phyloP scores from a whole-genome alignment of 1,284 basidiomycete species.

The Cryptococcus maquisensis region DNA sequence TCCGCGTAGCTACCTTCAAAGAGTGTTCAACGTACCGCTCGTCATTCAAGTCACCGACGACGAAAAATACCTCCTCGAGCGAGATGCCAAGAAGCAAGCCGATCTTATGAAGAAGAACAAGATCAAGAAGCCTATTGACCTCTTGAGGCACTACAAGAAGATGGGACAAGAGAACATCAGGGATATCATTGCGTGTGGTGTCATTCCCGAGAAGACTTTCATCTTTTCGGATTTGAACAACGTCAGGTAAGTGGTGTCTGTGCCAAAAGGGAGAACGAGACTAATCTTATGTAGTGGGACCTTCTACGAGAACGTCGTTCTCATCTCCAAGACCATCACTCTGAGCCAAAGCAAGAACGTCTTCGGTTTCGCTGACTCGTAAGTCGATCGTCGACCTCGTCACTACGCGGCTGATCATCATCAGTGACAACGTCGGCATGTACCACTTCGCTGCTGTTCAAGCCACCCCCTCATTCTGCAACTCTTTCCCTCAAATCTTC shows the following conservation, averaged over 20 bases:
- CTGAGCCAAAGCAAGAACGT: constrained; percentile 91
- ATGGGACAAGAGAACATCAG: constrained; percentile 84
- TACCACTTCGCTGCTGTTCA: constrained; percentile 97
- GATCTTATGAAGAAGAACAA: constrained; percentile 45
- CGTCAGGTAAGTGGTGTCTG: constrained; percentile 55
- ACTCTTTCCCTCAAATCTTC: constrained; percentile 98
- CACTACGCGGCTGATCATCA: neutral
- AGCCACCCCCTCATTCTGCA: constrained; percentile 94
- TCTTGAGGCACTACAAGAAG: constrained; percentile 75
- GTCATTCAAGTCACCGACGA: constrained; percentile 98
- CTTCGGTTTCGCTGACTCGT: constrained; percentile 95
- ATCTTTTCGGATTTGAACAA: constrained; percentile 93
- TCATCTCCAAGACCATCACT: constrained; percentile 88
- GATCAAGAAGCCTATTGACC: constrained; percentile 40
- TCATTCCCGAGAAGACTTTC: constrained; percentile 89
- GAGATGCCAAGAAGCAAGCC: constrained; percentile 56
- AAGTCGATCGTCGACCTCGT: constrained; percentile 43
- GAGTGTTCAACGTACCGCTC: constrained; percentile 89
- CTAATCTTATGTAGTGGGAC: constrained; percentile 56
- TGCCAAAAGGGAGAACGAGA: neutral
- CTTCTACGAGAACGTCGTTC: constrained; percentile 93
- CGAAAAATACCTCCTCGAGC: constrained; percentile 98
- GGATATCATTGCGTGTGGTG: constrained; percentile 96
- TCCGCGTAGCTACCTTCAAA: constrained; percentile 78
- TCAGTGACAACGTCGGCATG: constrained; percentile 97